Conservation (phyloP, 2,329 filamentous ascomycete genomes). For the Didymella pomorum region DNA sequence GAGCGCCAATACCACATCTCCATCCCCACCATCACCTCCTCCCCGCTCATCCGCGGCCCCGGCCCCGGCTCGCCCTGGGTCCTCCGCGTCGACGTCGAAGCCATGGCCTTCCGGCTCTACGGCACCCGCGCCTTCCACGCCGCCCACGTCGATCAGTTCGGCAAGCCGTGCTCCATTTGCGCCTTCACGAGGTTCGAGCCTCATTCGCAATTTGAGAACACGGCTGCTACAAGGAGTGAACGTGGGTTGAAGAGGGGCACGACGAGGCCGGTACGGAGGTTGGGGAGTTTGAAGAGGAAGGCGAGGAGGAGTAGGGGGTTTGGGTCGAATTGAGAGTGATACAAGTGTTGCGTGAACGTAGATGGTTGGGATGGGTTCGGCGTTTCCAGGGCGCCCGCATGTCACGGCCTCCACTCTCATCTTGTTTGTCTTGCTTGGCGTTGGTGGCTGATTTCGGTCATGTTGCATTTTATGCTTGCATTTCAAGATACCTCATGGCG, state of each 20-base stretch:
- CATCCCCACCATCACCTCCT: constrained; percentile 23
- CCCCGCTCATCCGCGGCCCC: constrained; percentile 27
- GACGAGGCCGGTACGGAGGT: constrained; percentile 7
- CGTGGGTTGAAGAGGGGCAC: constrained; percentile 16
- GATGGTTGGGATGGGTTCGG: background rate
- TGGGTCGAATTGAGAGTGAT: background rate
- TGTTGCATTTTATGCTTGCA: background rate
- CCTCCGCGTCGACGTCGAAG: constrained; percentile 43
- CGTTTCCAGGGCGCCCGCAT: background rate
- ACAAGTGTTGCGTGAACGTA: background rate
- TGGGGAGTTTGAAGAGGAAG: constrained; percentile 9
- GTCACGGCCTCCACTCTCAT: background rate
- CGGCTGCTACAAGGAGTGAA: constrained; percentile 6
- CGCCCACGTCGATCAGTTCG: constrained; percentile 31
- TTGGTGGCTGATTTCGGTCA: background rate
- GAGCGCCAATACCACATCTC: constrained; percentile 41
- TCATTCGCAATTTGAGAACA: too few relatives aligned
- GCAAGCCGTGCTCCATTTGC: constrained; percentile 36
- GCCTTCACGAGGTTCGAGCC: constrained; percentile 28
- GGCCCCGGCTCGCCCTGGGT: constrained; percentile 31
- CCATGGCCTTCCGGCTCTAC: constrained; percentile 40
- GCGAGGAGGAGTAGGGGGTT: background rate
- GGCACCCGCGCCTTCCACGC: constrained; percentile 41
- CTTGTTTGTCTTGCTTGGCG: background rate
- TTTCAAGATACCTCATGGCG: constrained; percentile 1